Conservation (phyloP, 306 rosid genomes). For the Neltuma alba region DNA sequence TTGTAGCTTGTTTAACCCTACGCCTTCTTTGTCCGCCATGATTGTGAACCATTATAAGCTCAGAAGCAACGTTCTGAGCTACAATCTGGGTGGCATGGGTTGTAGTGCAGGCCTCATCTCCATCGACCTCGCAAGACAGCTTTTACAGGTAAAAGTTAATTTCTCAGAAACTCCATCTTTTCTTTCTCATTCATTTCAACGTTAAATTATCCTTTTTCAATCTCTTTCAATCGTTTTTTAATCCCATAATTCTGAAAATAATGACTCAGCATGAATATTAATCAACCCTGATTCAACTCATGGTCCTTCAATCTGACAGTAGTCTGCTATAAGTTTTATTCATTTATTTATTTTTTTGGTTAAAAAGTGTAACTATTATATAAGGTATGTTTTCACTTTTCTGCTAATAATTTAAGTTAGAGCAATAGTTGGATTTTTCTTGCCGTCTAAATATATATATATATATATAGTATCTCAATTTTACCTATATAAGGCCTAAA, state of each 20-base stretch:
- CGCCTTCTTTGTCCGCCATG: slow-evolving; percentile 88
- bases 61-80: slow-evolving; percentile 71
- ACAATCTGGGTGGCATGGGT: slow-evolving; percentile 98
- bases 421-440: not conserved
- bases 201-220: too few species aligned
- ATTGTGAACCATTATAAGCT: slow-evolving; percentile 83
- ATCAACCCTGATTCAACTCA: too few species aligned
- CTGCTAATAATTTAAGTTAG: not conserved
- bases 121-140: slow-evolving; percentile 88
- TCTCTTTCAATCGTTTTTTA: not conserved
- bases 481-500: not conserved
- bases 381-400: too few species aligned
- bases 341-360: not conserved
- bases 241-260: too few species aligned
- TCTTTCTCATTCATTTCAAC: too few species aligned
- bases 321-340: too few species aligned
- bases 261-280: too few species aligned
- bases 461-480: not conserved
- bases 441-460: not conserved
- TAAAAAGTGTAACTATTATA: not conserved
- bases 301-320: not conserved
- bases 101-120: slow-evolving; percentile 95
- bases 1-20: slow-evolving; percentile 85
- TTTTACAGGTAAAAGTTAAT: slow-evolving; percentile 61
- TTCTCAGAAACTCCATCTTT: not conserved